Evolutionary conservation across 2,329 filamentous ascomycete genomes (phyloP), one percentile per base, ranked within the genome.

Genomic region (Trichoderma atrobrunneum): DNA sequence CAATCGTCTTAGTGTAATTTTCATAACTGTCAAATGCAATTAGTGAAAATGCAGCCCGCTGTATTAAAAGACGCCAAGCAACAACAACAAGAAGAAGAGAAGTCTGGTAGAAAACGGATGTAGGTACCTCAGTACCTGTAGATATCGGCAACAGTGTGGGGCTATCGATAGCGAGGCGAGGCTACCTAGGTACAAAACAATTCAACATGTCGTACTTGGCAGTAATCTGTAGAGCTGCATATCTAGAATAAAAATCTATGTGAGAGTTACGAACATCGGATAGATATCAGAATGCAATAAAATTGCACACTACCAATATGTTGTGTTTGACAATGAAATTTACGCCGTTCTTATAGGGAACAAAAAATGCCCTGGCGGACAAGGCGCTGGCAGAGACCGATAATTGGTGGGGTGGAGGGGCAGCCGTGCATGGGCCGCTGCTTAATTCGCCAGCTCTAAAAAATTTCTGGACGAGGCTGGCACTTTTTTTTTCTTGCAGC

Each of bases 401-500:
- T 60, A 59, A 54, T 56, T 72, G 66, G 71, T 70, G 79, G 76
- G 76, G 76, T 80, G 73, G 78, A 80, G 79, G 79, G 79, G 78
- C 78, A 77, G 71, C 67, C 30, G 51, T 75, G 79, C 79, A 80
- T 73, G 76, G 79, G 80, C 78, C 79, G 79, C 76, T 78, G 73
- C 79, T 80, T 81, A 80, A 78, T 75, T 78, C 73, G 71, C 66
- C 72, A 60, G 71, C 74, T 75, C 74, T 76, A 78, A 79, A 80
- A 80, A 81, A 81, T 77, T 76, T 78, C 78, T 77, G 74, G 77
- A 76, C 74, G 66, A 76, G 75, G 65, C 73, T 75, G 77, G 72
- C 77, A 73, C 73, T 78, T 77, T 80, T 80, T 77, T 77, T 75
- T 73, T 67, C 72, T 57, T 73, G 72, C 72, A 66, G 64, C 57